Evolutionary conservation across 176 grass and related monocot species (phyloP), one percentile per base, ranked within the genome.

Genomic region (Oryza officinalis): DNA sequence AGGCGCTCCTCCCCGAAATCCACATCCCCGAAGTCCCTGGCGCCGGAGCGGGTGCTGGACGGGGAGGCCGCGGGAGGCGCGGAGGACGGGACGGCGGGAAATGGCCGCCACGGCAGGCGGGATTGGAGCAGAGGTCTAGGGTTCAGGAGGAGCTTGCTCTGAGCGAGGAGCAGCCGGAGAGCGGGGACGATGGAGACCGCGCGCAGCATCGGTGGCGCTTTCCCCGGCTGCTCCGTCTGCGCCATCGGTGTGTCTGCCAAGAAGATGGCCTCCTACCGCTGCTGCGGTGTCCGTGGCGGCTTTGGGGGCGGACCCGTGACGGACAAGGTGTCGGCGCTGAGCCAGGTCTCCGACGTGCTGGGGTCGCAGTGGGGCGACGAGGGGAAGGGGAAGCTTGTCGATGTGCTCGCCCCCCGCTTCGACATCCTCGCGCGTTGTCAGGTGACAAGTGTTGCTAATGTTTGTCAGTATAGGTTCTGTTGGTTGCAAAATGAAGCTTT

Each of bases 321-420:
- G 67, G 86, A 87, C 69, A 84, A 81, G 65, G 83, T 93, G 64
- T 80, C 78, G 3, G 77, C 91, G 28, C 91, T 93, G 64, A 93
- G 88, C 70, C 91, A 93, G 84, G 94, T 96, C 61, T 71, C 91
- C 67, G 86, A 84, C 50, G 94, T 93, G 46, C 88, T 96, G 18
- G 94, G 94, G 26, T 90, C 94, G 49, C 94, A 93, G 88, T 96
- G 94, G 94, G 94, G 94, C 63, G 94, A 96, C 32, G 94, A 96
- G 80, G 94, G 94, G 5, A 96, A 96, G 84, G 94, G 94, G 31
- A 96, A 96, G 81, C 91, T 91, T 64, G 91, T 93, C 40, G 94
- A 96, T 74, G 79, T 93, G 49, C 94, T 96, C 47, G 94, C 91
- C 25, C 81, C 83, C 20, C 81, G 78, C 8, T 92, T 96, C 57